Conservation (phyloP, 257 asterid genomes). For the Parsonsia alboflavescens region DNA sequence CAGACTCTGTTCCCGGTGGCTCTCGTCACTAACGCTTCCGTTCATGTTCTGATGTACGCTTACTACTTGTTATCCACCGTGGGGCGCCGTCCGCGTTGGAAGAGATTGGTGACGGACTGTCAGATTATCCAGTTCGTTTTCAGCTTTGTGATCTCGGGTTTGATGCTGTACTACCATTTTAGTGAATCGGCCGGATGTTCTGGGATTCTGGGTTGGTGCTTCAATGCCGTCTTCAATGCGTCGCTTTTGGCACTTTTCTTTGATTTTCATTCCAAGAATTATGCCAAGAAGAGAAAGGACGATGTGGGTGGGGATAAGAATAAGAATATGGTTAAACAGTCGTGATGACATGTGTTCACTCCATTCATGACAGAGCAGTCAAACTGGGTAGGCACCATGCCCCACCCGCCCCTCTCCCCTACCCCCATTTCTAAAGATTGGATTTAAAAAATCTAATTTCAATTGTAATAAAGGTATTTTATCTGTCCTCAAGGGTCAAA, state of each 20-base stretch:
- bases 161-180: constrained; percentile 66
- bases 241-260: constrained; percentile 67
- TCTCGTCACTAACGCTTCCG: constrained; percentile 75
- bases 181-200: constrained; percentile 73
- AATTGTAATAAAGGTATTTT: no score
- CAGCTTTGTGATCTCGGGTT: constrained; percentile 64
- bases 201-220: constrained; percentile 82
- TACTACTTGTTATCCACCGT: constrained; percentile 63
- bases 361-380: no score
- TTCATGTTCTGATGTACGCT: constrained; percentile 90
- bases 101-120: constrained; percentile 68
- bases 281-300: constrained; percentile 34
- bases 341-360: no score
- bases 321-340: constrained; percentile 22
- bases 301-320: no score
- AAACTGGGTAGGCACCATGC: no score
- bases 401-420: no score
- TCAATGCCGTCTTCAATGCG: constrained; percentile 77
- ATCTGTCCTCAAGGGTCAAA: no score
- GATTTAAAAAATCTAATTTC: no score
- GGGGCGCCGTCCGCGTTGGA: constrained; percentile 81
- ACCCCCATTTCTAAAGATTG: no score
- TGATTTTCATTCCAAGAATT: constrained; percentile 66
- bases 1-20: constrained; percentile 91
- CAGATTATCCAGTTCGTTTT: constrained; percentile 82